Evolutionary conservation across 768 basidiomycete genomes (phyloP).

Genomic region (Hebeloma cylindrosporum): DNA sequence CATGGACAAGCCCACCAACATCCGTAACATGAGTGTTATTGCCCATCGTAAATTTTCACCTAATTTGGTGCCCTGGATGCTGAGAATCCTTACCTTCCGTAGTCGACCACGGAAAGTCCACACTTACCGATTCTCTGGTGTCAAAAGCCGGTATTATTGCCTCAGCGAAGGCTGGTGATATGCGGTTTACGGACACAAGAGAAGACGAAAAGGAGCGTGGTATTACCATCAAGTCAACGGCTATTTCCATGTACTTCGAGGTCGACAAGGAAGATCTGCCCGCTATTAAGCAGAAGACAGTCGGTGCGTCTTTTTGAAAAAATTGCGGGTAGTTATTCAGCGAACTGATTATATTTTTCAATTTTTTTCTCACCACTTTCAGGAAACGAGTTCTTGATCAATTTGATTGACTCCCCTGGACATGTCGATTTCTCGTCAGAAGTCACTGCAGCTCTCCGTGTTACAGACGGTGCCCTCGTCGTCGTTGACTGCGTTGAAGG

Average conservation of each 20-base stretch:
- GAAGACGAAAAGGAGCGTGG: constrained; percentile 99
- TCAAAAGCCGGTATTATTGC: constrained; percentile 99
- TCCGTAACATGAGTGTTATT: constrained; percentile 94
- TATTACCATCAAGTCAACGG: constrained; percentile 99
- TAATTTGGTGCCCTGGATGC: constrained; percentile 9
- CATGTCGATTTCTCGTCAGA: constrained; percentile 99
- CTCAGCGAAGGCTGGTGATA: constrained; percentile 87
- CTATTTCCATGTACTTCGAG: constrained; percentile 99
- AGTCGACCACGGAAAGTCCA: constrained; percentile 99
- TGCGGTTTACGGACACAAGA: constrained; percentile 97
- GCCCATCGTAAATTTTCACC: constrained; percentile 68
- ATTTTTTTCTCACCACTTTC: constrained; percentile 10
- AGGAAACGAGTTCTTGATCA: constrained; percentile 98
- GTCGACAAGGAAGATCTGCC: constrained; percentile 85
- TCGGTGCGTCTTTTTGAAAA: constrained; percentile 58
- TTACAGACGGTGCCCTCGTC: constrained; percentile 98
- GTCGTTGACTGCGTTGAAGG: constrained; percentile 99
- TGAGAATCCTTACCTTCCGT: constrained; percentile 8
- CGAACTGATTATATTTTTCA: constrained; percentile 13
- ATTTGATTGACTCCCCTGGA: constrained; percentile 98
- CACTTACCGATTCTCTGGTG: constrained; percentile 97
- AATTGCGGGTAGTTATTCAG: constrained; percentile 3
- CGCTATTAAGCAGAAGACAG: constrained; percentile 92
- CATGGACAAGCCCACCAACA: constrained; percentile 90
- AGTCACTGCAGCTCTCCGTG: constrained; percentile 98